A percentile compares a stretch with the other conserved stretches of the same genome.
Evolutionary conservation across 2,329 filamentous ascomycete genomes (phyloP).

Genomic region (Drechslera avenae): DNA sequence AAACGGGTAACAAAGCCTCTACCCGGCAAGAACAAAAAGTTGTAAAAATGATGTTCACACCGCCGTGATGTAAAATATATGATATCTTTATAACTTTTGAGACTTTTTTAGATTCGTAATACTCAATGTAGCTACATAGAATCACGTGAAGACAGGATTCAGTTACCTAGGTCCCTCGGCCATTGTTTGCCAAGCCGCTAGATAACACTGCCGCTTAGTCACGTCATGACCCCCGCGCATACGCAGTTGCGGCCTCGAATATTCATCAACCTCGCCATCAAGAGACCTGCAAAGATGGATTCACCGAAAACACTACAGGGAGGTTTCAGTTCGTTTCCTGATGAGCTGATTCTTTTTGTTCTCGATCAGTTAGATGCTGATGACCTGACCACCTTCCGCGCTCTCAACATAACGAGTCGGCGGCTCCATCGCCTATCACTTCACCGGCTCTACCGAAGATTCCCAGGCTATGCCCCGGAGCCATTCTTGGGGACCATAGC

Average conservation of each 20-base stretch:
- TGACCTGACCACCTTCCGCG: conserved; percentile 4
- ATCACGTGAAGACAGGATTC: too few species aligned
- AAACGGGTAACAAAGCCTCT: too few species aligned
- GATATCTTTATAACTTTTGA: too few species aligned
- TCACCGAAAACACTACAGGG: neutral
- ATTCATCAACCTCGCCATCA: neutral
- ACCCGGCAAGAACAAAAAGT: too few species aligned
- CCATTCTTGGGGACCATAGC: conserved; percentile 12
- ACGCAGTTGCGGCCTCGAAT: neutral
- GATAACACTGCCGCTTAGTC: too few species aligned
- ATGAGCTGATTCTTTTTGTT: conserved; percentile 11
- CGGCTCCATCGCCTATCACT: conserved; percentile 10
- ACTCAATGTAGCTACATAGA: too few species aligned
- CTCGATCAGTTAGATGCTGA: conserved; percentile 3
- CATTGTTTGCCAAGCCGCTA: too few species aligned
- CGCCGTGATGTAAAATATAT: too few species aligned
- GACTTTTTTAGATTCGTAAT: too few species aligned
- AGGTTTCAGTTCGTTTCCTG: conserved; percentile 5
- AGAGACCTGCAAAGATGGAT: neutral
- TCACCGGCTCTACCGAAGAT: conserved; percentile 7
- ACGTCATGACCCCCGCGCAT: too few species aligned
- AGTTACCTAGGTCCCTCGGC: too few species aligned
- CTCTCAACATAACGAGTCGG: conserved; percentile 6
- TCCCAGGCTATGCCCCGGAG: conserved; percentile 3
- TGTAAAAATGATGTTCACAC: too few species aligned